Evolutionary conservation across 192 early-diverging fungal species (phyloP), one percentile per base, ranked within the genome.

Genomic region (Chytriomyces confervae): DNA sequence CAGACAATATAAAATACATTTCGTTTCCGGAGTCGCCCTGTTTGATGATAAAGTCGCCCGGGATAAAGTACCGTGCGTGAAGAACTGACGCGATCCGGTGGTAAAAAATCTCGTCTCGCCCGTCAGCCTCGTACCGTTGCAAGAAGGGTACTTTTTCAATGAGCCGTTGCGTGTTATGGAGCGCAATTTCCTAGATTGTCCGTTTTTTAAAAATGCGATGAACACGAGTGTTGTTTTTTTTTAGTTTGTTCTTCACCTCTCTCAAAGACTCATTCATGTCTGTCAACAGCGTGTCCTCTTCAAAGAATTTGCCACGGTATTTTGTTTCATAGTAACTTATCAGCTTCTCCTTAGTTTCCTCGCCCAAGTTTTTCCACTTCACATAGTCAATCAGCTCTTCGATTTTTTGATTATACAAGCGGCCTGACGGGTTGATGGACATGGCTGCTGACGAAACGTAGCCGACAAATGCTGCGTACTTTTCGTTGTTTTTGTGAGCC

Each of bases 1-100:
- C 87, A 36, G 43, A 63, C 10, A 83, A n/a, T 23, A 88, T 85
- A 62, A 88, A 88, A 72, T 76, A 88, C 87, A 88, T 88, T 18
- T 81, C 75, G 64, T 84, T 78, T 46, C 87, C 87, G 23, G 73
- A 66, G 76, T 79, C 78, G 16, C 78, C 78, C 69, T 79, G 66
- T 45, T 60, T 79, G 27, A 29, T 67, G 50, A 81, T 66, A 43
- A 70, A 63, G 72, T 81, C 80, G 9, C 80, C 80, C 7, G 50
- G 23, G 10, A 81, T 48, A 60, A 24, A 81, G 50, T 72, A 81
- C 9, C 79, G 79, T 18, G 75, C 67, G 10, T 53, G 57, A 9
- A 81, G 57, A 13, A 67, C 43, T 4, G 57, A 75, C 6, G 77
- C 24, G 20, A 81, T 60, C 44, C 67, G 29, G 45, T 67, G 50